A percentile compares a stretch with the other conserved stretches of the same genome.
Evolutionary conservation across 2,329 filamentous ascomycete species (phyloP).

Genomic region (Ascomycota sp.): DNA sequence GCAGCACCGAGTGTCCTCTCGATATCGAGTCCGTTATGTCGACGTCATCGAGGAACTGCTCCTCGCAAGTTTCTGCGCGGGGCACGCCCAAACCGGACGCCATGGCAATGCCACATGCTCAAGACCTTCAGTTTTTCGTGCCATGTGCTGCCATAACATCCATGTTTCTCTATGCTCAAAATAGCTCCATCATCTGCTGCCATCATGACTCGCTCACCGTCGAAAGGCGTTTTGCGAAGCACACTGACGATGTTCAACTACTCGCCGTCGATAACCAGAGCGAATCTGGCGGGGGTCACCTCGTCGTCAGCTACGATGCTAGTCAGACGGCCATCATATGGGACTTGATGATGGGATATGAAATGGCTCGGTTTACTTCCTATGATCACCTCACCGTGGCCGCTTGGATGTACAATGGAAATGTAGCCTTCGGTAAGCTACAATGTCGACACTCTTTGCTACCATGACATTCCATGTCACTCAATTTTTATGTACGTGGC

Average conservation of each 20-base stretch:
- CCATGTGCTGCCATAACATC: constrained; percentile 81
- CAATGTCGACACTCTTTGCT: not conserved
- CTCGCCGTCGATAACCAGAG: constrained; percentile 83
- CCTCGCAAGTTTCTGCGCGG: constrained; percentile 35
- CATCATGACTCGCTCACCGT: constrained; percentile 86
- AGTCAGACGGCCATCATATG: constrained; percentile 88
- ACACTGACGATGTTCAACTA: constrained; percentile 64
- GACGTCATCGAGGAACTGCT: constrained; percentile 35
- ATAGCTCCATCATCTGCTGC: constrained; percentile 62
- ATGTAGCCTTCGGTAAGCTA: constrained; percentile 76
- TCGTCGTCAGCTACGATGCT: constrained; percentile 84
- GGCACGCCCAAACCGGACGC: constrained; percentile 26
- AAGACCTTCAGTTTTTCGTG: constrained; percentile 44
- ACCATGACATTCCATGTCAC: too few relatives aligned
- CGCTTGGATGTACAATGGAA: constrained; percentile 91
- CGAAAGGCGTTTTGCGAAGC: constrained; percentile 66
- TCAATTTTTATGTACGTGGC: not conserved
- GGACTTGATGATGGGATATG: constrained; percentile 82
- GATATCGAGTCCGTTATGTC: constrained; percentile 26
- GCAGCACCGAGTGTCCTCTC: not conserved
- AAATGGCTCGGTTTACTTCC: constrained; percentile 78
- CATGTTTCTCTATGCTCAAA: constrained; percentile 76
- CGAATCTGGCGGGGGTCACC: constrained; percentile 61
- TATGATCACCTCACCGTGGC: constrained; percentile 74
- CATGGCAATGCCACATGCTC: constrained; percentile 25